Base-by-base conservation (phyloP, 768 basidiomycete species). In the Hygrocybe punicea region DNA sequence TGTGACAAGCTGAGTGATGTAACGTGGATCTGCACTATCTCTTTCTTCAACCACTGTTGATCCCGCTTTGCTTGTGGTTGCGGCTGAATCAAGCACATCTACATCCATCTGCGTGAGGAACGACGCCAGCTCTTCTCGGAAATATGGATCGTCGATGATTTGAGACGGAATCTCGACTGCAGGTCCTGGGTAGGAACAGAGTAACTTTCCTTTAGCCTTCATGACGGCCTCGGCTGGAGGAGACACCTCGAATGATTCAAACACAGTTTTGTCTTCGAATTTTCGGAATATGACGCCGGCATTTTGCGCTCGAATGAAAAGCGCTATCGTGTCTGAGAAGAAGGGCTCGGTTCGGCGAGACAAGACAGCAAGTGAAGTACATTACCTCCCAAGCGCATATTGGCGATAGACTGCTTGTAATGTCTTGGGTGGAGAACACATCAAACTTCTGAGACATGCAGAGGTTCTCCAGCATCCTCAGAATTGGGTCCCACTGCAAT, bases 161-260 rank as follows among this genome's bases (percentile, higher is more conserved):
- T 48, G 24, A 21, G 68, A 57, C 5, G 73, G 69, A 23, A 83
- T 29, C 24, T 70, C 53, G 37, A 80, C 68, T 1, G 79, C 76
- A 3, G 78, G 76, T 0, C 74, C 76, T 16, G 81, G 82, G 63
- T 73, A 83, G 0, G 71, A 73, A n/a, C 76, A 72, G 4, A 76
- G 17, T 3, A 83, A 71, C 55, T 80, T 81, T 33, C 80, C 79
- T 35, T 62, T 59, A 0, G 71, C 51, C 2, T 58, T 63, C 66
- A 79, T 77, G 19, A 83, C 71, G 6, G 57, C 58, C 10, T 61
- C 62, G 2, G 70, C 60, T 23, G 63, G 61, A 1, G 79, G 72
- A 2, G 77, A 77, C 13, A 76, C 69, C 60, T 82, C 78, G 55
- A 84, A 84, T 6, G 66, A 64, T 58, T 83, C 82, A 54, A 78